Base-by-base conservation (phyloP, 192 early-diverging fungal genomes). In the Backusella australiensis region DNA sequence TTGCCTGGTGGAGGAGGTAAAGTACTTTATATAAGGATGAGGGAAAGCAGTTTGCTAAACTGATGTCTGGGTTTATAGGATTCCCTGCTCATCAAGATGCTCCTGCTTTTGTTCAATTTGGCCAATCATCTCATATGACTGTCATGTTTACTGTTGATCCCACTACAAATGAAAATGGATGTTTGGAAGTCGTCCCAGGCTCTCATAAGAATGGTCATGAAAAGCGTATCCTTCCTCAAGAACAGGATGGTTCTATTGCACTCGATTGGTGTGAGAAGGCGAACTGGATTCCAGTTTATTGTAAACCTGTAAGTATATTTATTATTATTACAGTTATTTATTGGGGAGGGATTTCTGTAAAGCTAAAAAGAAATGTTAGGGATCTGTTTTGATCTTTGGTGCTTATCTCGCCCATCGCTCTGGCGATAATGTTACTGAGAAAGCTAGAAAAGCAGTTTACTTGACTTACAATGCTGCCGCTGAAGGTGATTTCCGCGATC, bases 61-160 rank as follows among this genome's bases (percentile, higher is more conserved):
- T 46, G 41, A 46, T n/a, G 35, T 36, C 26, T 26, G 17, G 6
- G 9, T 21, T 17, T 35, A 12, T 46, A 78, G 80, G 88, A n/a
- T 89, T 89, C 79, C 82, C 78, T 74, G 83, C 89, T 3, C 89
- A 90, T 75, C 89, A 90, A 70, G 89, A 90, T 72, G 83, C 88
- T 1, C 89, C 88, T 29, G 89, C 89, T 19, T 90, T 90, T 72
- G 86, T 85, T 15, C 89, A 90, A 66, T 80, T 88, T 39, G 88
- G 88, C 3, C 88, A 84, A 70, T 79, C 77, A 56, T 82, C 80
- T 46, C 89, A 90, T 68, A 79, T 89, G 41, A 89, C 89, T 11
- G 79, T 86, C 19, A 81, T 90, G 76, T 87, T 90, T 67, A 88
- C 89, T 14, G 82, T 90, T 17, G 88, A 90, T 67, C 78, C 85